These are phyloP conservation scores for Suhomyces prunicola DNA, from an alignment of 805 yeast genomes.

Conservation along the genomic window DNA sequence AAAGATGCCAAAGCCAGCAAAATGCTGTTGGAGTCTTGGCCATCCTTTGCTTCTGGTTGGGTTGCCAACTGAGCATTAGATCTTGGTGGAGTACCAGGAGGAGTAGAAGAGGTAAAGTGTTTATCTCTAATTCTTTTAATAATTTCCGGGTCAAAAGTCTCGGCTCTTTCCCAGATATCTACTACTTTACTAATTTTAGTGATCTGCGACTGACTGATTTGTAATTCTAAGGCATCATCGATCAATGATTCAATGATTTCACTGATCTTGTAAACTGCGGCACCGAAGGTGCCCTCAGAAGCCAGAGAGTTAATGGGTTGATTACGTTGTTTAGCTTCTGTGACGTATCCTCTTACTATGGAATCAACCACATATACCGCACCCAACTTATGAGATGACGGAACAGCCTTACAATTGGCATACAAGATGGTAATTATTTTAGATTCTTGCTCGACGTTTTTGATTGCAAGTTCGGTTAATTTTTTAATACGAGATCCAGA, in stretches of 20 bases:
- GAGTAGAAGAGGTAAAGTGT: slow-evolving; percentile 64
- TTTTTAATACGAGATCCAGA: slow-evolving; percentile 93
- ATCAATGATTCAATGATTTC: slow-evolving; percentile 61
- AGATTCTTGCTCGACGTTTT: slow-evolving; percentile 58
- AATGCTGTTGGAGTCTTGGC: slow-evolving; percentile 54
- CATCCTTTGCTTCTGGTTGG: slow-evolving; percentile 11
- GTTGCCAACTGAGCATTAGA: slow-evolving; percentile 20
- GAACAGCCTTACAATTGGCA: slow-evolving; percentile 67
- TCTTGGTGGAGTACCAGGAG: slow-evolving; percentile 60
- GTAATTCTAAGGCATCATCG: slow-evolving; percentile 57
- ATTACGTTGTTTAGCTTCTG: slow-evolving; percentile 59
- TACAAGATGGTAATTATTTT: slow-evolving; percentile 56
- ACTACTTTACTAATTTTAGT: slow-evolving; percentile 80
- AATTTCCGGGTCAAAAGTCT: slow-evolving; percentile 62
- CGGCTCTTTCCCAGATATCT: slow-evolving; percentile 89
- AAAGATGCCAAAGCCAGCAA: slow-evolving; percentile 68
- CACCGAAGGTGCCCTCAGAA: slow-evolving; percentile 68
- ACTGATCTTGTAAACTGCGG: slow-evolving; percentile 66
- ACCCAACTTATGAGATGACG: slow-evolving; percentile 83
- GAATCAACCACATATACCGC: slow-evolving; percentile 90
- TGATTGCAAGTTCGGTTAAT: slow-evolving; percentile 73
- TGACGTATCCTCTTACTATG: slow-evolving; percentile 79
- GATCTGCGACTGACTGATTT: slow-evolving; percentile 49
- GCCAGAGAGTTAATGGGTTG: slow-evolving; percentile 48
- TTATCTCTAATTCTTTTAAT: slow-evolving; percentile 56